phyloP scores from a whole-genome alignment of 2,329 filamentous ascomycete species.

The Aspergillus luchuensis region DNA sequence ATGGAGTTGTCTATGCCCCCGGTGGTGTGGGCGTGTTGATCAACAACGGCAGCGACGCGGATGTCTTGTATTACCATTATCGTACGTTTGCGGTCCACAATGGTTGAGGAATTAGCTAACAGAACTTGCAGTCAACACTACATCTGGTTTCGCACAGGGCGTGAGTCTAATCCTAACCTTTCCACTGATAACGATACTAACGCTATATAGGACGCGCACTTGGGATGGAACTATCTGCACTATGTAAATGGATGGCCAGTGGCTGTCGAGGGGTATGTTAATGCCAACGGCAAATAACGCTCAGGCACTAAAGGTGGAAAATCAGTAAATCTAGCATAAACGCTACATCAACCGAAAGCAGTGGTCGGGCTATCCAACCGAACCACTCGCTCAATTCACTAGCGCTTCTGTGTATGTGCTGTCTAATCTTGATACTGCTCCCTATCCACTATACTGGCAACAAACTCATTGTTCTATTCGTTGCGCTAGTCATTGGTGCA shows the following conservation, averaged over 20 bases:
- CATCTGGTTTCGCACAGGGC: conserved; percentile 29
- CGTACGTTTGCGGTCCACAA: conserved; percentile 22
- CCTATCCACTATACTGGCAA: neutral
- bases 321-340: conserved; percentile 5
- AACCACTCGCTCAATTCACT: conserved; percentile 6
- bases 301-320: neutral
- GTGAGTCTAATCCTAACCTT: conserved; percentile 22
- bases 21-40: conserved; percentile 40
- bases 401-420: conserved; percentile 23
- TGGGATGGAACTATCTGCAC: conserved; percentile 43
- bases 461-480: conserved; percentile 9
- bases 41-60: conserved; percentile 26
- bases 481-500: conserved; percentile 12
- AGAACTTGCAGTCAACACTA: conserved; percentile 32
- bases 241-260: conserved; percentile 43
- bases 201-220: conserved; percentile 31
- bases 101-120: neutral
- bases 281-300: neutral
- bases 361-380: neutral
- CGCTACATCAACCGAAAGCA: conserved; percentile 10
- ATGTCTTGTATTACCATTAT: conserved; percentile 46
- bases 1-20: conserved; percentile 42
- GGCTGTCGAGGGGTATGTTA: conserved; percentile 18
- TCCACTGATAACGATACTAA: neutral
- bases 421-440: conserved; percentile 10